Evolutionary conservation across 805 yeast genomes (phyloP), one percentile per base, ranked within the genome.

Genomic region (Starmerella floris): DNA sequence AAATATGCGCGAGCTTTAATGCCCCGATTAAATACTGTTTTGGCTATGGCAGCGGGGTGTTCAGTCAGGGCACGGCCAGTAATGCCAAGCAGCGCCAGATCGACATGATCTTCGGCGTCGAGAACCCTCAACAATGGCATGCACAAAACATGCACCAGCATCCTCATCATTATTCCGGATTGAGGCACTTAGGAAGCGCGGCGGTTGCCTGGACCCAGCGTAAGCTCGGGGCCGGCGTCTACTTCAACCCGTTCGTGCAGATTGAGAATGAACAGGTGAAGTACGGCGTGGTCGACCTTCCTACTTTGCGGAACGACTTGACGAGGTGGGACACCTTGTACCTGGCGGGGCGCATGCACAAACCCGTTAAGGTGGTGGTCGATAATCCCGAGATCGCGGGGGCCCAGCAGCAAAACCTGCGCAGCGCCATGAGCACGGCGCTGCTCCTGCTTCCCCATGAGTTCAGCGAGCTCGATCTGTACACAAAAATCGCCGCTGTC

Each of bases 21-120:
- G 79, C 88, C 1, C 87, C 91, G 1, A 72, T 84, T 13, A 65
- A 75, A 41, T 81, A 74, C 53, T 78, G 95, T 1, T 82, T 88
- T 62, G 98, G 96, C 0, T 88, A 88, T 60, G 98, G 98, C 2
- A 81, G 94, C 6, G 95, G 95, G 4, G 95, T 91, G 1, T 82
- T 91, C 54, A 69, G 74, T 30, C 98, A 88, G 59, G 78, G 76
- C 4, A 61, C 65, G 64, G 45, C 45, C 11, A 69, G 72, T 49
- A 53, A 51, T 2, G 51, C 51, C 6, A 43, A 56, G 3, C 51
- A 59, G 11, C 68, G 69, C 28, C 97, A 91, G 59, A 73, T 83
- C 11, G 98, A 91, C 59, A 62, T 91, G 61, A 80, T 88, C 11
- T 76, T 81, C 54, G 84, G 83, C 1, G 96, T 87, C 2, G 70